Evolutionary conservation across 108 stramenopile genomes (phyloP), one percentile per base, ranked within the genome.

Genomic region (Pseudonitzschia delicatissima): DNA sequence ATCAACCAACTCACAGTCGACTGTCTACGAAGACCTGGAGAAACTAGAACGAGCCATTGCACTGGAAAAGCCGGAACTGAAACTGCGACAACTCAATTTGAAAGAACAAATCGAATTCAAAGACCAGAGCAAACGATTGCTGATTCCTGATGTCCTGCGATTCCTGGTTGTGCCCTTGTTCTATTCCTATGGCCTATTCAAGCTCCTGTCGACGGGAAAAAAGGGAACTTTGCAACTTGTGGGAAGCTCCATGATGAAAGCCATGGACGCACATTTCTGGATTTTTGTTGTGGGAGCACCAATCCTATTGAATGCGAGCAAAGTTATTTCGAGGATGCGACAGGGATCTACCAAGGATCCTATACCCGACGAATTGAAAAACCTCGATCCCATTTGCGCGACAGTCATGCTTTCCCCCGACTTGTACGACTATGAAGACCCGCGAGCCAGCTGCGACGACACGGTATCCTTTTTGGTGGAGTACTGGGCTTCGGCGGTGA

Each of bases 401-500:
- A 7, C 36, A 20, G n/a, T 74, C 2, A 25, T 52, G 1, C 20
- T 20, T 8, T 25, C 27, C 2, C 36, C 51, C 12, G 21, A 45
- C 17, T 13, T 18, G 9, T 21, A 18, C n/a, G 57, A 60, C 8
- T 71, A 45, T 37, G 57, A 50, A 2, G 66, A 67, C 34, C 67
- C 67, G 13, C 34, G 50, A 29, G 39, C 15, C 27, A 47, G 42
- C 21, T 69, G 75, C 37, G 25, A 57, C 32, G 74, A 87, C 53
- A 65, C 57, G 57, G 81, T 82, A 6, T 50, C 82, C 18, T 79
- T 82, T 40, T 44, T 87, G 55, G 62, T 77, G 47, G 86, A 87
- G 28, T 79, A 84, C 36, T 87, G 86, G 86, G 66, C 76, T 3
- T 82, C 86, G 18, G 82, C 82, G 13, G 77, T 87, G 7, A 28